Base-by-base conservation (phyloP, 2,329 filamentous ascomycete genomes). In the Penicillium polonicum region DNA sequence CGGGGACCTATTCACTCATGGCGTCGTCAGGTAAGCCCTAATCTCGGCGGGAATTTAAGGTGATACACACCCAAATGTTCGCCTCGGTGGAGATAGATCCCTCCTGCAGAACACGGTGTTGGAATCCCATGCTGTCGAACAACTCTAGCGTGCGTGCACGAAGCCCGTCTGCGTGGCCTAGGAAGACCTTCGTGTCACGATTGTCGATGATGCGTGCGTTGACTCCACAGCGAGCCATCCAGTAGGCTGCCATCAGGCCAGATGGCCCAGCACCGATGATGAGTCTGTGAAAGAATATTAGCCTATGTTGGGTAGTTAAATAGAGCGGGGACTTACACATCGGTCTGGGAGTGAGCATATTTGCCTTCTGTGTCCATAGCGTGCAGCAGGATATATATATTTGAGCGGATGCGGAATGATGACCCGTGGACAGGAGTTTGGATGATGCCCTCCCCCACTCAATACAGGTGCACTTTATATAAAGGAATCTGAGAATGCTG, bases 1-100 rank as follows among this genome's bases (percentile, higher is more conserved):
- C 83, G 19, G 61, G 63, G 2, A 60, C 64, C 65, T 67, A 25
- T 44, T 35, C 25, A 12, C 15, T 19, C 23, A 3, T 12, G 21
- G 0, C 10, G 7, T 45, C 2, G 23, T 64, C 33, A 64, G 57
- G 35, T 29, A 23, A 27, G 19, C 3, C 27, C 9, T 19, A 5
- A 27, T n/a, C 1, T 36, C 12, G 8, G n/a, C 7, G 29, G n/a
- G 4, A 42, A 17, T 31, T 5, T 15, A 6, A 17, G 15, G 9
- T 10, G 5, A 10, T 5, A 56, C 58, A 19, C 17, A 70, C 68
- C 68, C 82, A 84, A 55, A 84, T 78, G 38, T 61, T 74, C 56
- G 88, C 84, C 76, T 88, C 87, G n/a, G 88, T 78, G 76, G 89
- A 83, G 67, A 86, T 85, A 67, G 88, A 88, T 13, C 83, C 80